Base-by-base conservation (phyloP, 2,329 filamentous ascomycete genomes). In the Paracorniculantispora psalliotae region DNA sequence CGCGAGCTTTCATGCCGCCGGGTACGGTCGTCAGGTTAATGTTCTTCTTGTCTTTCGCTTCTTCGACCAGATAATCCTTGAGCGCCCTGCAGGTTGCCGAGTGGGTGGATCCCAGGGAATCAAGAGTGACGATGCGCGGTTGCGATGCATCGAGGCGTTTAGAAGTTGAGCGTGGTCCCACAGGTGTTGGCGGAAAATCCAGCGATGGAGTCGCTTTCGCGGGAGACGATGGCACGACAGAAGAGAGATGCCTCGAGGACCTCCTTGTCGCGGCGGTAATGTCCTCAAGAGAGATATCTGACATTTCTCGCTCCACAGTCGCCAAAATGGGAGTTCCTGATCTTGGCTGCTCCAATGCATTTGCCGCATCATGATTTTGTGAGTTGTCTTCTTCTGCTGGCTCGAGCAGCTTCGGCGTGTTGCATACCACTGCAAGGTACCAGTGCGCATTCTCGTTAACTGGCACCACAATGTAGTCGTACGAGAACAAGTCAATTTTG, bases 381-480 rank as follows among this genome's bases (percentile, higher is more conserved):
- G 56, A 3, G 63, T 65, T n/a, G 54, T 56, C 49, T 25, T 63
- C 56, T 25, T 63, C 55, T 7, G 61, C 60, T 17, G 54, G 30
- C n/a, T 59, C 48, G 23, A 59, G 44, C 23, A 84, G 68, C 23
- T 81, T 86, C 3, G 85, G 82, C 2, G 93, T 81, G 67, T 99
- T 96, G 81, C 91, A 96, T 55, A 99, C 93, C 59, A 99, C 93
- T 15, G 91, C 92, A 64, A 97, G 78, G 73, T 94, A 97, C 94
- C 96, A 99, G 72, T 99, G 94, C 1, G 79, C 75, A 64, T 85
- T 79, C 69, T 97, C 90, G 66, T 96, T 96, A 70, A 99, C 91
- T 0, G 94, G 94, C 7, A 99, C 89, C 12, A 97, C 81, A 60
- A 97, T 86, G 70, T 92, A 97, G 69, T 96, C 91, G 66, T 90